Conservation (phyloP, 805 yeast species). For the Millerozyma acaciae region DNA sequence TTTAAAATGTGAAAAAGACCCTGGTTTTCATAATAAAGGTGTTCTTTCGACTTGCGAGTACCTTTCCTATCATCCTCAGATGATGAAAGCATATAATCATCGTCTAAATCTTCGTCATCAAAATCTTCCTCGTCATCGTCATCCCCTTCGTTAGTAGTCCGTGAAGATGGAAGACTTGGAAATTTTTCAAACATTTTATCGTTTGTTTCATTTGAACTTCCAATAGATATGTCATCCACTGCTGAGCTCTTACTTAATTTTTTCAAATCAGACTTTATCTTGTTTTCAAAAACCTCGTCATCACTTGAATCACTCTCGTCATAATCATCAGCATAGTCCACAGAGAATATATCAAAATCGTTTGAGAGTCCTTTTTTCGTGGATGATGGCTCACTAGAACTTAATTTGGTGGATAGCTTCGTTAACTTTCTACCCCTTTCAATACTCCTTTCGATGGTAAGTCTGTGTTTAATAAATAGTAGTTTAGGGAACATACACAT, state of each 20-base stretch:
- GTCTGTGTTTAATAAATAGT: conserved; percentile 59
- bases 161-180: too few species aligned
- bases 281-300: too few species aligned
- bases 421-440: conserved; percentile 43
- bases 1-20: too few species aligned
- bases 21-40: too few species aligned
- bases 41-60: neutral
- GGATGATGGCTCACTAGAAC: neutral
- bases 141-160: too few species aligned
- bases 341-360: conserved; percentile 1
- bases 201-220: too few species aligned
- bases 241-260: too few species aligned
- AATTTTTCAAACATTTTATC: too few species aligned
- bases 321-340: conserved; percentile 10
- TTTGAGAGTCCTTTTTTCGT: conserved; percentile 4
- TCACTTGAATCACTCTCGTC: conserved; percentile 13
- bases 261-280: neutral
- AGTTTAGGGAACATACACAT: conserved; percentile 62
- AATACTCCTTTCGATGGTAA: conserved; percentile 62
- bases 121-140: conserved; percentile 8
- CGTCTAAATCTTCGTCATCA: conserved; percentile 6
- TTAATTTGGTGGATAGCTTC: conserved; percentile 14
- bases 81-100: conserved; percentile 1
- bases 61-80: conserved; percentile 2
- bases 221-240: too few species aligned